phyloP scores from a whole-genome alignment of 129 eudicot genomes.

The Smallanthus sonchifolius region DNA sequence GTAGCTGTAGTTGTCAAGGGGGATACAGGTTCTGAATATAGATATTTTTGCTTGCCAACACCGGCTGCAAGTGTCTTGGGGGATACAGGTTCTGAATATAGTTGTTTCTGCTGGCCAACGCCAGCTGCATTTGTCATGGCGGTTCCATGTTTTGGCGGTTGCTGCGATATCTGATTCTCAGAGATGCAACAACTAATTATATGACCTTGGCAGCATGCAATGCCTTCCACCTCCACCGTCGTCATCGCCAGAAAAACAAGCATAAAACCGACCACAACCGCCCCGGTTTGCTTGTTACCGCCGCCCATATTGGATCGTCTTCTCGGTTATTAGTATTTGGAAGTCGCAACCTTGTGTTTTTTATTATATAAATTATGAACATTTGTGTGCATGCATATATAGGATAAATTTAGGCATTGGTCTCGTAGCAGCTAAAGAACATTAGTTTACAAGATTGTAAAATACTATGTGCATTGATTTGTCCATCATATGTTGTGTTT shows the following conservation, averaged over 20 bases:
- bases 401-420: neutral
- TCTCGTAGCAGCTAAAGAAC: neutral
- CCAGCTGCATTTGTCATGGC: no score
- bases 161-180: neutral
- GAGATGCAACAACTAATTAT: neutral
- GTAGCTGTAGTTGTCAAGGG: neutral
- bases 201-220: slow-evolving; percentile 1
- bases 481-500: slow-evolving; percentile 13
- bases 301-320: slow-evolving; percentile 16
- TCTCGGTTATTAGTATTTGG: neutral
- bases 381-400: neutral
- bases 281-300: slow-evolving; percentile 15
- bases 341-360: neutral
- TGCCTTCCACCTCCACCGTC: slow-evolving; percentile 17
- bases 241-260: slow-evolving; percentile 6
- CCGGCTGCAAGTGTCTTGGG: no score
- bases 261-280: slow-evolving; percentile 7
- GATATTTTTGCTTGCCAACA: no score
- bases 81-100: no score
- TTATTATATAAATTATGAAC: neutral
- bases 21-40: neutral
- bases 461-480: slow-evolving; percentile 21
- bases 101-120: no score
- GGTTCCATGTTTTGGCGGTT: neutral
- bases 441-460: neutral